phyloP scores from a whole-genome alignment of 495 filamentous ascomycete genomes.

The Cairneyella variabilis region DNA sequence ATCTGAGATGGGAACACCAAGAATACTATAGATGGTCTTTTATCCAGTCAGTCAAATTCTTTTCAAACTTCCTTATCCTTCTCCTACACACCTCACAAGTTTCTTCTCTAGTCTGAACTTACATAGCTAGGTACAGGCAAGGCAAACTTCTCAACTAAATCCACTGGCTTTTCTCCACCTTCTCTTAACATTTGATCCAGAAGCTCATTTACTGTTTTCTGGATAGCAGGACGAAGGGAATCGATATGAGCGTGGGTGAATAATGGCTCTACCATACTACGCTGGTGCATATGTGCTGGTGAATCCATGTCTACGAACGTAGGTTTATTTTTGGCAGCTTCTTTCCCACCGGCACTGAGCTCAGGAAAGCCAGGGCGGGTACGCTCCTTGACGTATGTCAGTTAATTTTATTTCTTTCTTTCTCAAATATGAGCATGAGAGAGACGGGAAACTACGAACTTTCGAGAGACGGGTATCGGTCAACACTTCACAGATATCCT shows the following conservation, averaged over 20 bases:
- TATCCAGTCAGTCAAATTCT: background rate
- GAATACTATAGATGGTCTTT: conserved; percentile 45
- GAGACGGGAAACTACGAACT: conserved; percentile 9
- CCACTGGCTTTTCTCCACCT: conserved; percentile 30
- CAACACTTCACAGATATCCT: conserved; percentile 38
- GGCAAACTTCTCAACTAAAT: conserved; percentile 40
- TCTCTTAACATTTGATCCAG: conserved; percentile 34
- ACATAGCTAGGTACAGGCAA: conserved; percentile 41
- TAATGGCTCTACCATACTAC: conserved; percentile 39
- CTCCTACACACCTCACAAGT: too few relatives aligned
- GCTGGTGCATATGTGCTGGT: conserved; percentile 36
- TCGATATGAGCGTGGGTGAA: conserved; percentile 36
- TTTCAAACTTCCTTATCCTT: too few relatives aligned
- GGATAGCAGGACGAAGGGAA: conserved; percentile 37
- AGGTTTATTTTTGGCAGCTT: conserved; percentile 37
- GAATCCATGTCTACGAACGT: conserved; percentile 49
- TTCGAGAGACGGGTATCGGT: conserved; percentile 39
- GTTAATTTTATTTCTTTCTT: background rate
- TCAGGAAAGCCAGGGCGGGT: conserved; percentile 42
- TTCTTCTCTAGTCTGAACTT: too few relatives aligned
- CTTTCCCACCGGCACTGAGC: conserved; percentile 35
- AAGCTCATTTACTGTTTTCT: conserved; percentile 37
- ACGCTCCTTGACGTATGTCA: conserved; percentile 25
- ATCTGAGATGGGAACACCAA: conserved; percentile 44
- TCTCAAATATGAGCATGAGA: background rate